phyloP scores from a whole-genome alignment of 2,329 filamentous ascomycete species.

The Calycina herbarum region DNA sequence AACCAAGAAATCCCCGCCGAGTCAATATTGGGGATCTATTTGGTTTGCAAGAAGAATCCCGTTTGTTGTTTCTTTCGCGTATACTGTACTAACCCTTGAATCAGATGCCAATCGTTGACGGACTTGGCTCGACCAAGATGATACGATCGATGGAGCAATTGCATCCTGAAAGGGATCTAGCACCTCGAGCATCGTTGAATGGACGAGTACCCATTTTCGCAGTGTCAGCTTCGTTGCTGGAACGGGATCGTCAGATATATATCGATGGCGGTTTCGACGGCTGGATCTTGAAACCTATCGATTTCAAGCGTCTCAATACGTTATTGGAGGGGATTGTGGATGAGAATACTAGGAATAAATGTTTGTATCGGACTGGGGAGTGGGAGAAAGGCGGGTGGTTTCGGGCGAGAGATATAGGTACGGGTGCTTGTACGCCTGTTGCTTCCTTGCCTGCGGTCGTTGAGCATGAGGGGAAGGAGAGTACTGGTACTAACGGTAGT shows the following conservation, averaged over 20 bases:
- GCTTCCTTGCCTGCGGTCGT: background rate
- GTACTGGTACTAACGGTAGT: no score
- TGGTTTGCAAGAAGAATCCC: background rate
- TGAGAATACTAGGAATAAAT: constrained; percentile 55
- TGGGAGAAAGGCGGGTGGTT: constrained; percentile 95
- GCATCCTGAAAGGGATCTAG: constrained; percentile 51
- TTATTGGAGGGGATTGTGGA: constrained; percentile 71
- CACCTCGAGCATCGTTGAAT: constrained; percentile 57
- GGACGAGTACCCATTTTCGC: constrained; percentile 79
- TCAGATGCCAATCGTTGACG: constrained; percentile 94
- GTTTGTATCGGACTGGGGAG: constrained; percentile 67
- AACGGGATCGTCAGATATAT: constrained; percentile 68
- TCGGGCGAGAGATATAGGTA: constrained; percentile 10
- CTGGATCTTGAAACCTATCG: constrained; percentile 87
- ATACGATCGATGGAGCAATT: constrained; percentile 72
- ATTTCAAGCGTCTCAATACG: constrained; percentile 71
- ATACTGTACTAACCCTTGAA: background rate
- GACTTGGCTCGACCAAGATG: constrained; percentile 77
- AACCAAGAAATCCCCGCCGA: background rate
- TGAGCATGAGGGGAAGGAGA: no score
- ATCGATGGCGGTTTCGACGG: constrained; percentile 81
- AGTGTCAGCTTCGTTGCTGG: constrained; percentile 79
- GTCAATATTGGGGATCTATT: background rate
- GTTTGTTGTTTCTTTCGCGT: background rate
- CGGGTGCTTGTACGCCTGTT: background rate